Base-by-base conservation (phyloP, 2,329 filamentous ascomycete genomes). In the Verticillium zaregamsianum region DNA sequence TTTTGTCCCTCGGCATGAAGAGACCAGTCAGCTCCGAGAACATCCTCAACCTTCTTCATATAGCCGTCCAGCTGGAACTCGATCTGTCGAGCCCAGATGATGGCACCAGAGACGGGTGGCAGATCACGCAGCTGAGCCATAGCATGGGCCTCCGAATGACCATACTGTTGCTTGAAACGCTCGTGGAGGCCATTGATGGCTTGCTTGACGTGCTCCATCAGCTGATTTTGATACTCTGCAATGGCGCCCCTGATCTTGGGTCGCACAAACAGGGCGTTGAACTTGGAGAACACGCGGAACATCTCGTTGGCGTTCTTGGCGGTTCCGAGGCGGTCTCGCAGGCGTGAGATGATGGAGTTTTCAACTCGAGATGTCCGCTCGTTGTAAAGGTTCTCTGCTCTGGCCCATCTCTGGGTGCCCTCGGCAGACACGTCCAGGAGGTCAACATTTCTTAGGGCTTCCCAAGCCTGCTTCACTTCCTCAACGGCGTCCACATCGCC, bases 251-350 rank as follows among this genome's bases (percentile, higher is more conserved):
- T 90, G 77, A 99, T 98, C 82, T 99, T 99, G n/a, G 95, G 95
- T 63, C 95, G 88, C 61, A 99, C 94, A 69, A 99, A 96, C 33
- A 99, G 88, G 2, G 95, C 95, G 73, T 99, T 99, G 85, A 99
- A 99, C 74, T 98, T 98, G 59, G 95, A 98, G 75, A 99, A 99
- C 64, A 99, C 95, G 60, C 96, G 91, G 76, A 99, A 99, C 95
- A 99, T 99, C 77, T 99, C 96, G 72, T 96, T 98, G 49, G 95
- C 95, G 65, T 93, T 97, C 82, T 96, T 97, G 14, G 95, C 94
- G 7, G 93, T 97, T 15, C 93, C 95, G 61, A 99, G 84, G 62
- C 95, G 90, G 76, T 99, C 95, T 70, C 95, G 86, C 35, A 99
- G 82, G 60, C 93, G 86, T 37, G 95, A 93, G 73, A 99, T 99